Evolutionary conservation across 2,329 filamentous ascomycete genomes (phyloP).

Genomic region (Leptographium procerum): DNA sequence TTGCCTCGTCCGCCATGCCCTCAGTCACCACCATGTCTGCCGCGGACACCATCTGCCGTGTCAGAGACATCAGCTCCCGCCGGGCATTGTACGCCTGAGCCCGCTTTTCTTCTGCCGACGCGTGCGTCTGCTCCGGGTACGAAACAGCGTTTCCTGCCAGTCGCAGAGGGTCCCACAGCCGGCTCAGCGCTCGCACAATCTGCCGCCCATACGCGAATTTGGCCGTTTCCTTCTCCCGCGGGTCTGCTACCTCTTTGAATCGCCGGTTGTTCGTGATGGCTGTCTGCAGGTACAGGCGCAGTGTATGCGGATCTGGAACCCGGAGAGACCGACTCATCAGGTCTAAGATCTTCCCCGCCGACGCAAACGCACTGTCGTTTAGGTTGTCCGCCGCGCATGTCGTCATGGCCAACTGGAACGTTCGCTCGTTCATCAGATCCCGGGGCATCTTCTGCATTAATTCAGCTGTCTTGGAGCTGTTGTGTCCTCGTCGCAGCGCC

Average conservation of each 20-base stretch:
- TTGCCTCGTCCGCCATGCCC: conserved; percentile 22
- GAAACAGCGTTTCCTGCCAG: conserved; percentile 21
- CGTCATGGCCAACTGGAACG: conserved; percentile 62
- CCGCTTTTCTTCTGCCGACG: background rate
- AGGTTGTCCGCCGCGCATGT: conserved; percentile 65
- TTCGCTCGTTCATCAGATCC: conserved; percentile 32
- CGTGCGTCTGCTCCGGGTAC: conserved; percentile 15
- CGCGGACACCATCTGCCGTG: conserved; percentile 32
- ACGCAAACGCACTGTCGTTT: conserved; percentile 56
- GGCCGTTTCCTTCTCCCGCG: conserved; percentile 20
- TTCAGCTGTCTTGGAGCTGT: conserved; percentile 49
- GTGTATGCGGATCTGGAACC: conserved; percentile 36
- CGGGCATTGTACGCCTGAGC: conserved; percentile 20
- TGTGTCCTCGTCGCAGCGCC: conserved; percentile 52
- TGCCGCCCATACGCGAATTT: conserved; percentile 37
- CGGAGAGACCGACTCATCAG: conserved; percentile 40
- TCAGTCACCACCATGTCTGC: conserved; percentile 32
- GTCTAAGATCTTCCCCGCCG: conserved; percentile 54
- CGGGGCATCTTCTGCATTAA: conserved; percentile 46
- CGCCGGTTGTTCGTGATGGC: conserved; percentile 36
- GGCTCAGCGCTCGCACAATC: conserved; percentile 36
- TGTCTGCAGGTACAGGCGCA: conserved; percentile 46
- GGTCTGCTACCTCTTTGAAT: conserved; percentile 21
- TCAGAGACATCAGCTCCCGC: conserved; percentile 32
- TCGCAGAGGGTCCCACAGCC: conserved; percentile 38